A percentile compares a stretch with the other conserved stretches of the same genome.
Evolutionary conservation across 495 filamentous ascomycete species (phyloP).

Genomic region (Hypoxylon fuscum): DNA sequence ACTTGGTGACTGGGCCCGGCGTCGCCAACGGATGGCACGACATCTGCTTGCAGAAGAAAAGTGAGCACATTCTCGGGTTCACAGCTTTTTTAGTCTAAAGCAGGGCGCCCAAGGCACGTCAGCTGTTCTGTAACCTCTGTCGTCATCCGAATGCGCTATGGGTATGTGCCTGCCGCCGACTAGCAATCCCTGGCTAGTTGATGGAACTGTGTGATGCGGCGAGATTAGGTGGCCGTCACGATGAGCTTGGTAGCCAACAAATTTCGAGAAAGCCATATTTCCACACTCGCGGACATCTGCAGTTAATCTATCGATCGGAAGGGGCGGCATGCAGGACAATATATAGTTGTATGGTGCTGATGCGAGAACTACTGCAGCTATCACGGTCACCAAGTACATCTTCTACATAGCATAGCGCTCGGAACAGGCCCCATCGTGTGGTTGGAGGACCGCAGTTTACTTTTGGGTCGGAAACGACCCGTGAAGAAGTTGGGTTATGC

Average conservation of each 20-base stretch:
- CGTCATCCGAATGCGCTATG: constrained; percentile 33
- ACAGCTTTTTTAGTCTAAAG: constrained; percentile 26
- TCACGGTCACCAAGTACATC: constrained; percentile 24
- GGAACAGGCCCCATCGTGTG: constrained; percentile 36
- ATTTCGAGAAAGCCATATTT: constrained; percentile 27
- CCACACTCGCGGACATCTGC: constrained; percentile 38
- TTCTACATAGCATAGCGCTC: constrained; percentile 29
- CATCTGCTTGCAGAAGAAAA: constrained; percentile 23
- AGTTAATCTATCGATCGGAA: constrained; percentile 44
- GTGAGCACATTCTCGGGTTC: constrained; percentile 42
- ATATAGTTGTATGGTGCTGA: constrained; percentile 8
- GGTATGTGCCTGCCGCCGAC: constrained; percentile 17
- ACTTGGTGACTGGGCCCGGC: constrained; percentile 30
- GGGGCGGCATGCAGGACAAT: constrained; percentile 37
- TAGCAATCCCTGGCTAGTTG: constrained; percentile 18
- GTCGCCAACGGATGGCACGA: constrained; percentile 25
- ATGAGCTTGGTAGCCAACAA: constrained; percentile 39
- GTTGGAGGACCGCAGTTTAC: constrained; percentile 17
- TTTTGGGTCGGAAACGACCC: constrained; percentile 33
- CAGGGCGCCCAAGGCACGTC: constrained; percentile 33
- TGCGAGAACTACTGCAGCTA: constrained; percentile 24
- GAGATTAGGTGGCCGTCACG: constrained; percentile 40
- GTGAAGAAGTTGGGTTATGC: constrained; percentile 18
- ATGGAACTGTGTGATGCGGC: constrained; percentile 41
- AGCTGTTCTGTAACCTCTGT: constrained; percentile 42